Conservation (phyloP, 2,329 filamentous ascomycete genomes). For the Bretziella fagacearum region DNA sequence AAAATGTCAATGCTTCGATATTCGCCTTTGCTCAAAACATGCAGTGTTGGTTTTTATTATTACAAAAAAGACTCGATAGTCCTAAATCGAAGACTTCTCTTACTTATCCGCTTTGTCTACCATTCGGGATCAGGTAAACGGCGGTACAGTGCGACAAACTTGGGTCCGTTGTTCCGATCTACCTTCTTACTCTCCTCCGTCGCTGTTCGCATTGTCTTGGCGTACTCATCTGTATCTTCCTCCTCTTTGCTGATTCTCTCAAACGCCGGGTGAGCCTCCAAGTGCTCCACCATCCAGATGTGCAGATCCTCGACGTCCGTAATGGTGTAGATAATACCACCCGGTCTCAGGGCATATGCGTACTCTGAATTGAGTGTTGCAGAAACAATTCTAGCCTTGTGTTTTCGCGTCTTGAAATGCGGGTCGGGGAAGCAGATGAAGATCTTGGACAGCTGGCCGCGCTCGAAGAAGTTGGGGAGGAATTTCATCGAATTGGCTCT, state of each 20-base stretch:
- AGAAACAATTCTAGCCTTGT: conserved; percentile 90
- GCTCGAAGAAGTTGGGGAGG: conserved; percentile 88
- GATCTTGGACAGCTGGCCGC: conserved; percentile 67
- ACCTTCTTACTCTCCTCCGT: conserved; percentile 99
- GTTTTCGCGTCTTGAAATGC: conserved; percentile 93
- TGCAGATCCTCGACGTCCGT: conserved; percentile 94
- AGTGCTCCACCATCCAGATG: conserved; percentile 80
- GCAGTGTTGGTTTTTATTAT: background rate
- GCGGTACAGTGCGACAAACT: conserved; percentile 79
- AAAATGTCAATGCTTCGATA: too few species aligned
- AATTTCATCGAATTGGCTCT: conserved; percentile 98
- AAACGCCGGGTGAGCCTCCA: conserved; percentile 62
- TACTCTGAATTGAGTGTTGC: conserved; percentile 83
- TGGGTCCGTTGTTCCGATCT: conserved; percentile 70
- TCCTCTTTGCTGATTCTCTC: conserved; percentile 55
- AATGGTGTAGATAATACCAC: conserved; percentile 85
- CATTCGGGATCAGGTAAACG: conserved; percentile 66
- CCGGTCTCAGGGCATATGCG: conserved; percentile 67
- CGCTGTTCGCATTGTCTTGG: conserved; percentile 58
- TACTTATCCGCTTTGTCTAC: conserved; percentile 30
- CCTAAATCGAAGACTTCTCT: too few species aligned
- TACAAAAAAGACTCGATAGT: background rate
- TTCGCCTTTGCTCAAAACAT: background rate
- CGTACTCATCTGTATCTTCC: conserved; percentile 51
- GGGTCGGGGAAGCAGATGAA: conserved; percentile 98